Percentiles rank a stretch among this genome's conserved stretches.
Conservation (phyloP, 129 eudicot species). For the Saussurea involucrata region DNA sequence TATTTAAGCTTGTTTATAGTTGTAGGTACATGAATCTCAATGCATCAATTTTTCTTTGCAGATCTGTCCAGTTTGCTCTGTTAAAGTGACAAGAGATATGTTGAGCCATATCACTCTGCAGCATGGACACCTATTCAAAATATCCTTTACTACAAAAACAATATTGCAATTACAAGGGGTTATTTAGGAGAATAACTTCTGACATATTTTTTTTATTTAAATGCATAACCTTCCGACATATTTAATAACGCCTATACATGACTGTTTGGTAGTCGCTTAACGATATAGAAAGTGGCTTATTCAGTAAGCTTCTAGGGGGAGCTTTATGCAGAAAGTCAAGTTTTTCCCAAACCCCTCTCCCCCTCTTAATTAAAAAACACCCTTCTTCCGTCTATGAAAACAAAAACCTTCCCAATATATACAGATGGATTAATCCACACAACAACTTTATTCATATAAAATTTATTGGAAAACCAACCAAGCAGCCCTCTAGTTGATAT, state of each 20-base stretch:
- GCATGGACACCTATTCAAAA: slow-evolving; percentile 79
- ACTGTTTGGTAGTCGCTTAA: too few relatives aligned
- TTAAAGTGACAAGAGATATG: slow-evolving; percentile 72
- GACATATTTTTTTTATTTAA: background rate
- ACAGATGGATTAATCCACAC: too few relatives aligned
- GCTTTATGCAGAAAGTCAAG: too few relatives aligned
- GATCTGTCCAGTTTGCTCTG: slow-evolving; percentile 82
- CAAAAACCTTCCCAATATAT: too few relatives aligned
- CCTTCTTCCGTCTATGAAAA: too few relatives aligned
- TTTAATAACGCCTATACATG: background rate
- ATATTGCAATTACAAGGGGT: background rate
- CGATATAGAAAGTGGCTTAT: too few relatives aligned
- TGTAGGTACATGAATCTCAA: slow-evolving; percentile 13
- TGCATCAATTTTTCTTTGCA: slow-evolving; percentile 31
- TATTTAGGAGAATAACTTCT: background rate
- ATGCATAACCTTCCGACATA: background rate
- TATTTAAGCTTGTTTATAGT: background rate
- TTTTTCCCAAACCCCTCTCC: too few relatives aligned
- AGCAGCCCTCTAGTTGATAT: too few relatives aligned
- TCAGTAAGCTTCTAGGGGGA: too few relatives aligned
- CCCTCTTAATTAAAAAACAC: too few relatives aligned
- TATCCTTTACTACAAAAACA: slow-evolving; percentile 46
- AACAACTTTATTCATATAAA: too few relatives aligned
- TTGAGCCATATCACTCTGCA: slow-evolving; percentile 78
- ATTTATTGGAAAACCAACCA: too few relatives aligned